A percentile compares a stretch with the other conserved stretches of the same genome.
Conservation (phyloP, 2,329 filamentous ascomycete genomes). For the Xylariomycetidae sp. region DNA sequence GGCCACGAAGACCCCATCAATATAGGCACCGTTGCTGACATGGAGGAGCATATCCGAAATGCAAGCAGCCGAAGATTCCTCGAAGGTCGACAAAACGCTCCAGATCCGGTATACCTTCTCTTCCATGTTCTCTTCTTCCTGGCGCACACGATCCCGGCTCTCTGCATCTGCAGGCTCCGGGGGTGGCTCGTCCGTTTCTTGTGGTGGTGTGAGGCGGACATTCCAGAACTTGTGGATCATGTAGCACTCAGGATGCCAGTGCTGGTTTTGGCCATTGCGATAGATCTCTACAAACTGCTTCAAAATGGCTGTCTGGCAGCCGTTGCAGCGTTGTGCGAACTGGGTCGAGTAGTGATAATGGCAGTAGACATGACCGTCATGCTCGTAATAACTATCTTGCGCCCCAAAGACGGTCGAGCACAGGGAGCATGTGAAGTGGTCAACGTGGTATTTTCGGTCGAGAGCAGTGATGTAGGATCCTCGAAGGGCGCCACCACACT, state of each 20-base stretch:
- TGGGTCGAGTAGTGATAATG: slow-evolving; percentile 98
- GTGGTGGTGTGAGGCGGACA: slow-evolving; percentile 68
- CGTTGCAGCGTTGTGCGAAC: slow-evolving; percentile 93
- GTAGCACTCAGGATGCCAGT: slow-evolving; percentile 99
- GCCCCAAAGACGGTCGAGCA: slow-evolving; percentile 98
- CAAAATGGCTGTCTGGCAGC: slow-evolving; percentile 92
- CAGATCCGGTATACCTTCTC: slow-evolving; percentile 97
- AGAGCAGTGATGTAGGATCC: slow-evolving; percentile 97
- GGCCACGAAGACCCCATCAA: slow-evolving; percentile 89
- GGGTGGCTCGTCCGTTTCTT: slow-evolving; percentile 40
- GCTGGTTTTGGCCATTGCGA: slow-evolving; percentile 94
- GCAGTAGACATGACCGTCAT: slow-evolving; percentile 93
- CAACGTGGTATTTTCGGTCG: slow-evolving; percentile 97
- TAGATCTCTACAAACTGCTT: slow-evolving; percentile 99
- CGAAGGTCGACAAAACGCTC: slow-evolving; percentile 94
- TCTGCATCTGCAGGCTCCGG: slow-evolving; percentile 46
- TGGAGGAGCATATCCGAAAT: slow-evolving; percentile 99
- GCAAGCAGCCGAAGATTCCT: slow-evolving; percentile 94
- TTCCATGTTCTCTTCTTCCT: slow-evolving; percentile 90
- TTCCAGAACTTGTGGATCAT: slow-evolving; percentile 99
- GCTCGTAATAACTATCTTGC: slow-evolving; percentile 98
- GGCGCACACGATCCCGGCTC: slow-evolving; percentile 68
- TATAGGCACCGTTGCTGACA: slow-evolving; percentile 94
- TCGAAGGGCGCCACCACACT: slow-evolving; percentile 85
- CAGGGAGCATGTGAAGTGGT: slow-evolving; percentile 96